Evolutionary conservation across 2,329 filamentous ascomycete species (phyloP).

Genomic region (Penicillium sp.): DNA sequence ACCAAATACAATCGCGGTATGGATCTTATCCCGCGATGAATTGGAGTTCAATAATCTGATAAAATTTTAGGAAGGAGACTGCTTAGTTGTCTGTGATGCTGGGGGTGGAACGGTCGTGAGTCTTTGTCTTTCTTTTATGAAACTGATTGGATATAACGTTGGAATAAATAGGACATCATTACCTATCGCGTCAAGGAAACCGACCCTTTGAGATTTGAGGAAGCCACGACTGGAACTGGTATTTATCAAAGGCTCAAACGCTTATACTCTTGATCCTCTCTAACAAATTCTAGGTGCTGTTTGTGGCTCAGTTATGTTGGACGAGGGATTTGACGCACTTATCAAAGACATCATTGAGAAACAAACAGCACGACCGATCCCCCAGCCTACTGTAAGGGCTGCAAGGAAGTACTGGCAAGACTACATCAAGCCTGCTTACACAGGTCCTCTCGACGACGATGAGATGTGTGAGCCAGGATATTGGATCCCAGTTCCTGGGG

Average conservation of each 20-base stretch:
- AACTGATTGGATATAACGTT: neutral
- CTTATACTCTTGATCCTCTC: too few relatives aligned
- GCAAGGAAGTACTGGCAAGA: conserved; percentile 33
- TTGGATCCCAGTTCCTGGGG: conserved; percentile 24
- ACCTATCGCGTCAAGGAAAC: conserved; percentile 28
- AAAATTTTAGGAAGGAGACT: conserved; percentile 25
- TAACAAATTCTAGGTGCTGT: conserved; percentile 22
- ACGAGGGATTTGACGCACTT: conserved; percentile 27
- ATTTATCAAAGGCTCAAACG: neutral
- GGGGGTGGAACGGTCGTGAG: conserved; percentile 39
- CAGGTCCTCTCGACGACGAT: conserved; percentile 20
- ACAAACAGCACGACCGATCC: conserved; percentile 17
- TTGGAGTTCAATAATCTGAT: neutral
- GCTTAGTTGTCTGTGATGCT: conserved; percentile 38
- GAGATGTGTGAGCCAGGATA: conserved; percentile 24
- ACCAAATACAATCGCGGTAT: conserved; percentile 25
- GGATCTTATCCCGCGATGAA: neutral
- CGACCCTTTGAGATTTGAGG: conserved; percentile 25
- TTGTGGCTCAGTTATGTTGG: conserved; percentile 34
- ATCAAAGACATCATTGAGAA: conserved; percentile 26
- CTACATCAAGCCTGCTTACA: conserved; percentile 27
- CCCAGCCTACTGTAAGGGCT: conserved; percentile 23
- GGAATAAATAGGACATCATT: conserved; percentile 30
- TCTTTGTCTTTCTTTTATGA: neutral
- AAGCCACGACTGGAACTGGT: conserved; percentile 31